Percentiles rank a stretch among this genome's conserved stretches.
phyloP scores from a whole-genome alignment of 805 yeast genomes.

The Yarrowia sp. region DNA sequence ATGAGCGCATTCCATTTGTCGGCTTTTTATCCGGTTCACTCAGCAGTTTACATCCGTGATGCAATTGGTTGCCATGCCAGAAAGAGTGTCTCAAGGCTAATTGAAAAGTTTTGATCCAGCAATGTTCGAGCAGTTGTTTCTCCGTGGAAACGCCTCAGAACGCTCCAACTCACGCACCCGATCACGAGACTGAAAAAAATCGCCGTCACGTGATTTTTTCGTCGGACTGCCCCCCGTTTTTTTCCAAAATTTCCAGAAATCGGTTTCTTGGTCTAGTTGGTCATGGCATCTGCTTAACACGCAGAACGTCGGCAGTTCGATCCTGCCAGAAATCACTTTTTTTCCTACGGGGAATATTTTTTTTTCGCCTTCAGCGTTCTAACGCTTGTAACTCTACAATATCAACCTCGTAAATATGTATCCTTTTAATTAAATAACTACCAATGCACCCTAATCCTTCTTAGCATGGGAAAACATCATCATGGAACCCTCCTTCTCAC shows the following conservation, averaged over 20 bases:
- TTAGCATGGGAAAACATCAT: slow-evolving; percentile 17
- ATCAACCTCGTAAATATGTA: no score
- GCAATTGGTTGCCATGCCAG: neutral
- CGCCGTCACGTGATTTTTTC: neutral
- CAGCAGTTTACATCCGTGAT: slow-evolving; percentile 1
- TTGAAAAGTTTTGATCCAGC: neutral
- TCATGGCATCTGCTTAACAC: slow-evolving; percentile 99
- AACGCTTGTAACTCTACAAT: no score
- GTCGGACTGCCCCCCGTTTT: neutral
- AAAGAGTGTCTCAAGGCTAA: neutral
- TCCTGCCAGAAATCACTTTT: slow-evolving; percentile 56
- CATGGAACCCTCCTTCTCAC: slow-evolving; percentile 30
- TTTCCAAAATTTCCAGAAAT: no score
- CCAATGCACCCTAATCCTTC: slow-evolving; percentile 20
- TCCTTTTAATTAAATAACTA: neutral
- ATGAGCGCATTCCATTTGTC: slow-evolving; percentile 6
- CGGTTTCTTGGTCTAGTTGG: slow-evolving; percentile 83
- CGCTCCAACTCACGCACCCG: no score
- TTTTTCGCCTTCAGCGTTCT: neutral
- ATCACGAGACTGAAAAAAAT: neutral
- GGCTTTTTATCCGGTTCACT: slow-evolving; percentile 3
- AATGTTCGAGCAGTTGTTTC: no score
- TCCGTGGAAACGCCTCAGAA: no score
- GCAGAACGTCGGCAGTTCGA: slow-evolving; percentile 99
- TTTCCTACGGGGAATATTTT: neutral